Base-by-base conservation (phyloP, 2,329 filamentous ascomycete species). In the Cytospora mali region DNA sequence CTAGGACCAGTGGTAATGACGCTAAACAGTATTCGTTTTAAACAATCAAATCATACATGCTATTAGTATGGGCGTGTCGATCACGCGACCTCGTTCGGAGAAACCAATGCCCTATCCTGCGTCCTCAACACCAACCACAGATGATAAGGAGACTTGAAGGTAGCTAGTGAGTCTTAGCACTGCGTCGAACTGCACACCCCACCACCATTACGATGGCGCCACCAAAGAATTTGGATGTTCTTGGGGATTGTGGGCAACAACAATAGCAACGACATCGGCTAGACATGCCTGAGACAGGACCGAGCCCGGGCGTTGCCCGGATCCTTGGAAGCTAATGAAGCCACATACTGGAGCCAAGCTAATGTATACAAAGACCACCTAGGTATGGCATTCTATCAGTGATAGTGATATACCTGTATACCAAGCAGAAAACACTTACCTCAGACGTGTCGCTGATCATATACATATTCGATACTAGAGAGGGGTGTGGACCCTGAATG, bases 401-500 rank as follows among this genome's bases (percentile, higher is more conserved):
- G 42, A 11, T 9, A 39, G 42, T 21, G n/a, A n/a, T n/a, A n/a
- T n/a, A n/a, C n/a, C n/a, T n/a, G n/a, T n/a, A 10, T 6, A 23
- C 18, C 42, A 13, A 4, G n/a, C 42, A 1, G 23, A n/a, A 46
- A 21, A 18, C 13, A 46, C 4, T 9, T 3, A 11, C n/a, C n/a
- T 9, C n/a, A 23, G 42, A 3, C 23, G 6, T 23, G 9, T 11
- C 31, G 28, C 49, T 51, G 23, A 18, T 9, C 28, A 29, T 7
- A 11, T 54, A 54, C 29, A n/a, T 16, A 54, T 18, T 48, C 14
- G 50, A 39, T 21, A 10, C 16, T 18, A 29, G 18, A n/a, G 35
- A 23, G 23, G 54, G 35, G 57, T 64, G 61, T 63, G 62, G 62
- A 64, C 62, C 62, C 62, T 64, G 62, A 21, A 56, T 56, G 33